phyloP scores from a whole-genome alignment of 2,329 filamentous ascomycete genomes.

The Stemphylium vesicarium region DNA sequence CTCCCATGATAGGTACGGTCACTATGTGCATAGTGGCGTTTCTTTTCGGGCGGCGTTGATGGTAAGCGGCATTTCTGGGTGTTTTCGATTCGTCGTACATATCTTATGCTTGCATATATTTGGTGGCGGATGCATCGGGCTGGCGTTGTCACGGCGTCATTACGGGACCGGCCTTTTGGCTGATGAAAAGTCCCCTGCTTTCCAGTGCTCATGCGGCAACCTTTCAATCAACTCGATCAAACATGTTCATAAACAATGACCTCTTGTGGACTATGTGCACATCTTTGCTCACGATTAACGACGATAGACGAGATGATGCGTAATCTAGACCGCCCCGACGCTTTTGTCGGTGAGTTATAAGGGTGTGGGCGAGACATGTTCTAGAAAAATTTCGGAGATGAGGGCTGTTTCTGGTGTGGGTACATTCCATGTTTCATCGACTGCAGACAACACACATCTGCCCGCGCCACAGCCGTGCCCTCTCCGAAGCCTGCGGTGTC shows the following conservation, averaged over 20 bases:
- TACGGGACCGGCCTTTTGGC: constrained; percentile 1
- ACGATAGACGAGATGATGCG: neutral
- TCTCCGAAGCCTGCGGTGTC: neutral
- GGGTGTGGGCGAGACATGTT: neutral
- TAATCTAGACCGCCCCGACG: neutral
- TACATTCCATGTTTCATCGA: neutral
- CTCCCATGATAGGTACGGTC: neutral
- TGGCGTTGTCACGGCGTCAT: constrained; percentile 8
- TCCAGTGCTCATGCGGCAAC: neutral
- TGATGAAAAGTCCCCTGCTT: neutral
- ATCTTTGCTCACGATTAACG: neutral
- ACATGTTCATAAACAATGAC: neutral
- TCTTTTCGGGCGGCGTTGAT: neutral
- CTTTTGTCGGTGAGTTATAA: neutral
- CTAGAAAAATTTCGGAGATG: neutral
- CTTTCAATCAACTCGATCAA: neutral
- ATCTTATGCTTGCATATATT: constrained; percentile 11
- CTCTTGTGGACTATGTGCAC: neutral
- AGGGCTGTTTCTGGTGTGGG: neutral
- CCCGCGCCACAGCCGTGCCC: neutral
- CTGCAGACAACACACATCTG: neutral
- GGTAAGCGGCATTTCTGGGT: neutral
- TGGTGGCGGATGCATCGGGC: neutral
- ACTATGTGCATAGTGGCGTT: neutral
- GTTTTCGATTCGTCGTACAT: constrained; percentile 10